Percentiles rank a stretch among this genome's conserved stretches.
Conservation (phyloP, 495 filamentous ascomycete species). For the Penicillium antarcticum region DNA sequence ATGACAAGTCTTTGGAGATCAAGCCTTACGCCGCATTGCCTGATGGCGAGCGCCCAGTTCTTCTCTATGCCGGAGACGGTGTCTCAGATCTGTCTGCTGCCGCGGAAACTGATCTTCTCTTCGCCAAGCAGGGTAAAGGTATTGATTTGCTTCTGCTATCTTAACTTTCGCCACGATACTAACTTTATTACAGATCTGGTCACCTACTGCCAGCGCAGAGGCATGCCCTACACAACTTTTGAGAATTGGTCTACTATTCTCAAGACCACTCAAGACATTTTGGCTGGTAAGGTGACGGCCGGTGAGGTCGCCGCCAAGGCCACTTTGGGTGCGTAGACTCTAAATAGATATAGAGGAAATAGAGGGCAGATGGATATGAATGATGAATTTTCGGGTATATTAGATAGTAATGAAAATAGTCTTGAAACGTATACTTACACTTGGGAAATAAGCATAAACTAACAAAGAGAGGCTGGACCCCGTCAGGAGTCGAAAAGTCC, state of each 20-base stretch:
- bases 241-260: slow-evolving; percentile 74
- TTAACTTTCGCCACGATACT: neutral
- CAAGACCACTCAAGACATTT: slow-evolving; percentile 69
- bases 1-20: slow-evolving; percentile 90
- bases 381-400: neutral
- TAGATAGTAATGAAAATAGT: no score
- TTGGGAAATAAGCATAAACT: no score
- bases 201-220: slow-evolving; percentile 71
- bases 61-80: slow-evolving; percentile 90
- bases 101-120: slow-evolving; percentile 81
- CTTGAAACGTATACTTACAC: no score
- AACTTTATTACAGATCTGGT: slow-evolving; percentile 62
- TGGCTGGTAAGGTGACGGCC: slow-evolving; percentile 49
- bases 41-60: slow-evolving; percentile 60
- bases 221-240: slow-evolving; percentile 79
- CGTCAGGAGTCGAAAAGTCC: slow-evolving; percentile 1
- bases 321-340: neutral
- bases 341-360: slow-evolving; percentile 1
- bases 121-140: slow-evolving; percentile 89
- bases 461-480: neutral
- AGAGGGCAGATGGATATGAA: slow-evolving; percentile 7
- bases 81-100: slow-evolving; percentile 87
- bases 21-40: slow-evolving; percentile 77
- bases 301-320: slow-evolving; percentile 28
- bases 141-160: slow-evolving; percentile 8